These are phyloP conservation scores for Bolboschoenoplectus hybrid DNA, from an alignment of 202 grass and related monocot genomes.

Conservation along the genomic window DNA sequence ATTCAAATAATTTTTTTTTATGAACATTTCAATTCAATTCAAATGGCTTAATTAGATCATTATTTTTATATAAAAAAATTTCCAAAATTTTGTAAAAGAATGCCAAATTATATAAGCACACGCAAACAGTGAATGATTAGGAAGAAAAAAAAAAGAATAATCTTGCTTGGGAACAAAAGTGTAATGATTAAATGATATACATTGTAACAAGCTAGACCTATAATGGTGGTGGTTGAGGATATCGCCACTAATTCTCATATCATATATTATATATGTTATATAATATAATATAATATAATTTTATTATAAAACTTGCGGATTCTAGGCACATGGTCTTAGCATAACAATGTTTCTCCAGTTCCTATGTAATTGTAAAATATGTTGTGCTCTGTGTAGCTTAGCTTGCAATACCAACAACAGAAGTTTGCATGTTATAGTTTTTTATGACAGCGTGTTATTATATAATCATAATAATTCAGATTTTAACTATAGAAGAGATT, in stretches of 20 bases:
- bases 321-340: slow-evolving; percentile 22
- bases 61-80: background rate
- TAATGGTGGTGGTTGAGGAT: slow-evolving; percentile 32
- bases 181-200: slow-evolving; percentile 25
- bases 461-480: no score
- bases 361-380: slow-evolving; percentile 3
- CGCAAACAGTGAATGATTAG: slow-evolving; percentile 10
- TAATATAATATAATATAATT: background rate
- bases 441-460: no score
- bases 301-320: background rate
- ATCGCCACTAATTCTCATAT: background rate
- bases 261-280: background rate
- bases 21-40: no score
- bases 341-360: slow-evolving; percentile 3
- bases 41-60: no score
- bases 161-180: slow-evolving; percentile 34
- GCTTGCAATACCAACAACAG: slow-evolving; percentile 1
- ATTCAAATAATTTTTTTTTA: no score
- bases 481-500: no score
- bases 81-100: background rate
- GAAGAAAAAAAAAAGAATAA: background rate
- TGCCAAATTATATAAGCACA: background rate
- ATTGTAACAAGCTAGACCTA: slow-evolving; percentile 29
- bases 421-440: no score
- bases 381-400: background rate